phyloP scores from a whole-genome alignment of 305 asterid genomes.

The Stenogyne calaminthoides region DNA sequence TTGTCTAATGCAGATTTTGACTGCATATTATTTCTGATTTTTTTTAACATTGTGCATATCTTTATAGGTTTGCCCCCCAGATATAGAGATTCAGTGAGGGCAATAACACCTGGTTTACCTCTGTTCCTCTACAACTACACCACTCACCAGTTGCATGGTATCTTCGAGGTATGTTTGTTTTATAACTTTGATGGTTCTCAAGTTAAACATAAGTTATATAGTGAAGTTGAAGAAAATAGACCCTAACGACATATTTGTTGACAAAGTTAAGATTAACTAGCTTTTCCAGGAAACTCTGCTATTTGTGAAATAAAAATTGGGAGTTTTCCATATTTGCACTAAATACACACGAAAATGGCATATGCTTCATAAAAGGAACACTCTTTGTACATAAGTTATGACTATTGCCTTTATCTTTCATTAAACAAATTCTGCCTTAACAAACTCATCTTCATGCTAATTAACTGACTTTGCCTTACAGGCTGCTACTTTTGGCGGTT shows the following conservation, averaged over 20 bases:
- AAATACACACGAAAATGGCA: background rate
- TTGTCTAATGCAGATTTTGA: background rate
- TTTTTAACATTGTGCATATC: slow-evolving; percentile 10
- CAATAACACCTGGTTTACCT: slow-evolving; percentile 96
- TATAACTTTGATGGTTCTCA: background rate
- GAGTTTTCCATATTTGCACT: background rate
- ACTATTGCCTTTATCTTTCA: background rate
- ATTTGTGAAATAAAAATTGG: background rate
- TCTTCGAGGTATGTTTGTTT: slow-evolving; percentile 65
- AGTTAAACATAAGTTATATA: background rate
- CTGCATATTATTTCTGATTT: slow-evolving; percentile 5
- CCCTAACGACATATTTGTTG: background rate
- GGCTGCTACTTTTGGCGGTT: slow-evolving; percentile 93
- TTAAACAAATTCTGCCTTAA: background rate
- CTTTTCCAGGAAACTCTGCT: background rate
- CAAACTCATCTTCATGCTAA: slow-evolving; percentile 4
- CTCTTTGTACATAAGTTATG: background rate
- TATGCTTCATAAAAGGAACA: background rate
- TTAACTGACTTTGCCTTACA: slow-evolving; percentile 28
- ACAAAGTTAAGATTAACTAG: background rate
- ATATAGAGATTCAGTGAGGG: slow-evolving; percentile 93
- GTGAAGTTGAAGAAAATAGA: slow-evolving; percentile 1
- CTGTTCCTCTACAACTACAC: slow-evolving; percentile 93
- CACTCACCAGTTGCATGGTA: slow-evolving; percentile 96
- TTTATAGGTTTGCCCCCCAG: slow-evolving; percentile 90